Percentiles rank a stretch among this genome's conserved stretches.
These are phyloP conservation scores for Hyphopichia burtonii DNA, from an alignment of 1,139 yeast species.

Conservation along the genomic window DNA sequence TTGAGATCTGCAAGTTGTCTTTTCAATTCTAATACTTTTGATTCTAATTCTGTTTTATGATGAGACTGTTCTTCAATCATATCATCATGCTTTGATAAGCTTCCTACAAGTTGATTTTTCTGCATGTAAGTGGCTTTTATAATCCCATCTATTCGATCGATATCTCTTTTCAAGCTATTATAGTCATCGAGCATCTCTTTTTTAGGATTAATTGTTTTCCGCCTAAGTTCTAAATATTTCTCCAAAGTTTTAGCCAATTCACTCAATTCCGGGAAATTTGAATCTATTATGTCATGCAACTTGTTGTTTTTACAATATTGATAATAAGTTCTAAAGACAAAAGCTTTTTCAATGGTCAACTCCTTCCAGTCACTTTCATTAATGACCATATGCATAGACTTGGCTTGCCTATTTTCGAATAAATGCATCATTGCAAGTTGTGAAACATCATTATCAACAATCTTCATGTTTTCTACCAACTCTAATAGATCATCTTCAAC, in stretches of 20 bases:
- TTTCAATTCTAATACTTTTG: neutral
- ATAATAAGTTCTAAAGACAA: conserved; percentile 67
- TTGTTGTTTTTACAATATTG: conserved; percentile 59
- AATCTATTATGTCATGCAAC: conserved; percentile 60
- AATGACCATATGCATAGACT: conserved; percentile 56
- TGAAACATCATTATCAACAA: conserved; percentile 63
- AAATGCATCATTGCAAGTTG: conserved; percentile 65
- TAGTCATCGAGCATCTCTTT: conserved; percentile 22
- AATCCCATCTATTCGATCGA: neutral
- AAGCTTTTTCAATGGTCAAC: conserved; percentile 72
- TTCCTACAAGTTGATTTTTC: neutral
- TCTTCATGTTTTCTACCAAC: conserved; percentile 68
- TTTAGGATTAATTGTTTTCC: conserved; percentile 30
- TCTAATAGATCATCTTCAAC: conserved; percentile 71
- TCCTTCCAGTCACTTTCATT: conserved; percentile 64
- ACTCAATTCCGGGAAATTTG: conserved; percentile 78
- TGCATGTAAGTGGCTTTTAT: neutral
- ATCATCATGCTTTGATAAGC: neutral
- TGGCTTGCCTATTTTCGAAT: conserved; percentile 62
- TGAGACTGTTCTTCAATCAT: neutral
- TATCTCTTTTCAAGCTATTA: conserved; percentile 5
- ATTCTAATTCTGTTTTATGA: neutral
- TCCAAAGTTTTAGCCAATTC: conserved; percentile 61
- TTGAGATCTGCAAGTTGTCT: neutral
- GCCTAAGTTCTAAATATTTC: conserved; percentile 51